Evolutionary conservation across 108 stramenopile species (phyloP).

Genomic region (Discostella stelligeroides): DNA sequence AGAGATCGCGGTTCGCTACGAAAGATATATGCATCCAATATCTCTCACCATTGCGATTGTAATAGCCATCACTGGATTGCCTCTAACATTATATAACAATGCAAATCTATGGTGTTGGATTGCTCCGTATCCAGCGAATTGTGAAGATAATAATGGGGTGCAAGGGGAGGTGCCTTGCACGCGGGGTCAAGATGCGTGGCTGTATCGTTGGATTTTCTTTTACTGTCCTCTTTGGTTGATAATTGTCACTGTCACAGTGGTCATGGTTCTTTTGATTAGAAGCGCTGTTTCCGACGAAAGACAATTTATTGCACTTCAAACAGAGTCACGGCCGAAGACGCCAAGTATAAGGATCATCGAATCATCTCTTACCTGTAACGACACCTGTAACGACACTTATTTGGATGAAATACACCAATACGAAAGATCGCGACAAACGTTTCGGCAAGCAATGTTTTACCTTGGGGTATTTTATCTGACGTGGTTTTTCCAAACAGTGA

Average conservation of each 20-base stretch:
- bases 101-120: constrained; percentile 69
- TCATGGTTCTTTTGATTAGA: constrained; percentile 18
- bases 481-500: constrained; percentile 34
- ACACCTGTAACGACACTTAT: background rate
- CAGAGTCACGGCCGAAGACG: background rate
- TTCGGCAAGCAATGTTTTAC: constrained; percentile 31
- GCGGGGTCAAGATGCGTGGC: constrained; percentile 50
- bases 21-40: constrained; percentile 41
- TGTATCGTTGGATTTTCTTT: constrained; percentile 45
- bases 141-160: constrained; percentile 13
- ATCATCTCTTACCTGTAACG: background rate
- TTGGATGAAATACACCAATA: background rate
- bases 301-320: constrained; percentile 23
- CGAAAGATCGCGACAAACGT: constrained; percentile 18
- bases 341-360: background rate
- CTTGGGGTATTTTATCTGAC: constrained; percentile 40
- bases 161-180: constrained; percentile 27
- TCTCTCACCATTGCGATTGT: constrained; percentile 30
- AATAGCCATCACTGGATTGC: constrained; percentile 30
- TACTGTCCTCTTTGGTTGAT: constrained; percentile 31
- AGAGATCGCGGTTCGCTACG: constrained; percentile 25
- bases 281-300: constrained; percentile 12
- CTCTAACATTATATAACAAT: constrained; percentile 47
- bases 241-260: constrained; percentile 8
- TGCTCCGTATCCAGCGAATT: constrained; percentile 41